These are phyloP conservation scores for Lachnellula occidentalis DNA, from an alignment of 2,329 filamentous ascomycete species.

Conservation along the genomic window DNA sequence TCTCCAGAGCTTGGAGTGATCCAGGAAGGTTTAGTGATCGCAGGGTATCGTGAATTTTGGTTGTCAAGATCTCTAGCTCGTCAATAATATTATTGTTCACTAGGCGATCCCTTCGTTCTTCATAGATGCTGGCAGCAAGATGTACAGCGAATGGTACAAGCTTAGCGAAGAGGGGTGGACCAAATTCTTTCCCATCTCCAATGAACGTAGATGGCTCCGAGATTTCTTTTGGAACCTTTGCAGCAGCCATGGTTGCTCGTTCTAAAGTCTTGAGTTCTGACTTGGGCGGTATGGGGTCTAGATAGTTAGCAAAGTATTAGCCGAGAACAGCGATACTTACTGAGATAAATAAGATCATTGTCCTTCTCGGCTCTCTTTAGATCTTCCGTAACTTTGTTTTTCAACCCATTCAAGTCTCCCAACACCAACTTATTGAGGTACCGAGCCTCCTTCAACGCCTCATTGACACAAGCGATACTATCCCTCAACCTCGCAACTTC, in stretches of 20 bases:
- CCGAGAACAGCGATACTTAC: constrained; percentile 38
- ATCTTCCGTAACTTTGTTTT: constrained; percentile 77
- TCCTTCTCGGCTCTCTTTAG: constrained; percentile 91
- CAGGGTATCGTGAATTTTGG: constrained; percentile 71
- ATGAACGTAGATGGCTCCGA: constrained; percentile 74
- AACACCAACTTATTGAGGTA: constrained; percentile 79
- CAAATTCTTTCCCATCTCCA: constrained; percentile 74
- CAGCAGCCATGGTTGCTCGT: constrained; percentile 79
- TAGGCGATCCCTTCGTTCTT: constrained; percentile 82
- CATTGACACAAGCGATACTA: constrained; percentile 73
- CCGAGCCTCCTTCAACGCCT: constrained; percentile 77
- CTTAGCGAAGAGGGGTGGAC: constrained; percentile 79
- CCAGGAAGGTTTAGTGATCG: constrained; percentile 84
- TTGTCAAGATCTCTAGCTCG: constrained; percentile 75
- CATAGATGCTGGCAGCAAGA: constrained; percentile 90
- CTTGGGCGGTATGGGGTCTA: constrained; percentile 76
- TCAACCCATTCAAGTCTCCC: constrained; percentile 77
- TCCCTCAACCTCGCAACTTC: constrained; percentile 85
- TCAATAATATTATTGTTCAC: constrained; percentile 84
- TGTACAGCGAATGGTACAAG: constrained; percentile 95
- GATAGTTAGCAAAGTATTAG: constrained; percentile 28
- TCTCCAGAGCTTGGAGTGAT: constrained; percentile 89
- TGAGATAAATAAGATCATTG: constrained; percentile 91
- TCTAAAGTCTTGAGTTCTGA: constrained; percentile 81
- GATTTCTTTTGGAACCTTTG: constrained; percentile 75